phyloP scores from a whole-genome alignment of 208 protist species.

The Trypanosoma lewisi region DNA sequence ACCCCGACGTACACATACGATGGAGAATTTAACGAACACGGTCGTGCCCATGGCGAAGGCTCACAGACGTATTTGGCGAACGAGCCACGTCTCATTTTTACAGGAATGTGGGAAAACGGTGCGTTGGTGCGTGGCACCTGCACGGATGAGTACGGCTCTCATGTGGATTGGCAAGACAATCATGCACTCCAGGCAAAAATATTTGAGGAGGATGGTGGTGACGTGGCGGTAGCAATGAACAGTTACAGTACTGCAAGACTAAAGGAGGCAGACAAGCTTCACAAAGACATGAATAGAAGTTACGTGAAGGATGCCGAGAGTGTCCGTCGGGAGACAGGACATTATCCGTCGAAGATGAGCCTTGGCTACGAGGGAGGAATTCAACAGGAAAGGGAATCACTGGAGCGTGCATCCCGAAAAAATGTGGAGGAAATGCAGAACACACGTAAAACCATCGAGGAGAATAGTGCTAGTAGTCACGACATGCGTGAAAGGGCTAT shows the following conservation, averaged over 20 bases:
- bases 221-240: constrained; percentile 70
- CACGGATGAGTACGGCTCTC: constrained; percentile 80
- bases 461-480: constrained; percentile 26
- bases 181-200: constrained; percentile 70
- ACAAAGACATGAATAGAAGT: constrained; percentile 68
- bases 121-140: constrained; percentile 76
- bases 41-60: constrained; percentile 82
- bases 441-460: constrained; percentile 30
- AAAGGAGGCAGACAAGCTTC: constrained; percentile 69
- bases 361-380: constrained; percentile 87
- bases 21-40: constrained; percentile 88
- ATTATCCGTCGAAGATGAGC: constrained; percentile 71
- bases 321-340: constrained; percentile 43
- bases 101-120: constrained; percentile 84
- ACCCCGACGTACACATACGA: constrained; percentile 91
- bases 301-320: constrained; percentile 73
- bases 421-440: constrained; percentile 57
- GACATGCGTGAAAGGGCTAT: constrained; percentile 17
- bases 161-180: constrained; percentile 90
- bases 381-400: constrained; percentile 49
- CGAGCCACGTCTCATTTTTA: constrained; percentile 81
- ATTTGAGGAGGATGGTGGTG: constrained; percentile 56
- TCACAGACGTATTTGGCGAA: constrained; percentile 86
- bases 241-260: constrained; percentile 74
- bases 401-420: constrained; percentile 33